Evolutionary conservation across 139 green algal species (phyloP).

Genomic region (Coelastrella sp.): DNA sequence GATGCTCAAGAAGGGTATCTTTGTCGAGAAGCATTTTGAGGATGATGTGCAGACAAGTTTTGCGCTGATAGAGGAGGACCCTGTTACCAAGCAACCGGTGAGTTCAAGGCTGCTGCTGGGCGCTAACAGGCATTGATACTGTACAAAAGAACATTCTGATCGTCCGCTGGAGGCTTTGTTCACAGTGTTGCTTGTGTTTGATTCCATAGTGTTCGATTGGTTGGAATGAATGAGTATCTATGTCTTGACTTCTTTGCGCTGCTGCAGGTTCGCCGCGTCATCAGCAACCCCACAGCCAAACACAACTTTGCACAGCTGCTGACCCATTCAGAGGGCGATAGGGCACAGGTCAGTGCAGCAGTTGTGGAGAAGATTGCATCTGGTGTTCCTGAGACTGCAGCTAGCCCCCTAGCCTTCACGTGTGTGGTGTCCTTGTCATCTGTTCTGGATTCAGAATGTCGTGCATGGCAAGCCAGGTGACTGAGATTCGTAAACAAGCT

Average conservation of each 20-base stretch:
- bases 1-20: slow-evolving; percentile 84
- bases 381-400: too few relatives aligned
- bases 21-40: slow-evolving; percentile 87
- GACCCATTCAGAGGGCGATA: slow-evolving; percentile 30
- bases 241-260: neutral
- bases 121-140: neutral
- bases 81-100: slow-evolving; percentile 79
- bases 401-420: too few relatives aligned
- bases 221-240: neutral
- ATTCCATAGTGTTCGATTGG: neutral
- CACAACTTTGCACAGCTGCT: slow-evolving; percentile 75
- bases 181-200: too few relatives aligned
- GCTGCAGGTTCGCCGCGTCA: slow-evolving; percentile 81
- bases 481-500: too few relatives aligned
- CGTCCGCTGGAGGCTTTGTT: too few relatives aligned
- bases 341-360: too few relatives aligned
- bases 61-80: slow-evolving; percentile 81
- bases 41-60: slow-evolving; percentile 83
- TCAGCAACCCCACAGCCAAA: slow-evolving; percentile 83
- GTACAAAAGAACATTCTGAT: neutral
- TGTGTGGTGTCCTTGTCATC: too few relatives aligned
- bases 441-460: too few relatives aligned
- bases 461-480: too few relatives aligned
- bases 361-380: too few relatives aligned
- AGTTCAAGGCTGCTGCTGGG: neutral